Evolutionary conservation across 345 rosid genomes (phyloP).

Genomic region (Linum lewisii): DNA sequence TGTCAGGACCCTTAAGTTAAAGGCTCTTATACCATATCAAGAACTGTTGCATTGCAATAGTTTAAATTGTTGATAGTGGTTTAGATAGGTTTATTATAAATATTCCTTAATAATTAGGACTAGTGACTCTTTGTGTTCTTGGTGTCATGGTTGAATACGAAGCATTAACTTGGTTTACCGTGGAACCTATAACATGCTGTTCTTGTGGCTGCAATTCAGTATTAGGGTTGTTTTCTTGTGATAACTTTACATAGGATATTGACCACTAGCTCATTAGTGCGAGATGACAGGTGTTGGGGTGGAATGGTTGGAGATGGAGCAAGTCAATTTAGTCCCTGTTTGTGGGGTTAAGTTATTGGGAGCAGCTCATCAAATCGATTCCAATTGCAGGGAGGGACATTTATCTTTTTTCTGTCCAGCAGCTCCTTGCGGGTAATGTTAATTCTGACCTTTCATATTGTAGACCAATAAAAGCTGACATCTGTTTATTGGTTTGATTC

Average conservation of each 20-base stretch:
- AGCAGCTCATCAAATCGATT: conserved; percentile 84
- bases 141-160: not conserved
- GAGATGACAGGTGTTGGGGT: conserved; percentile 99
- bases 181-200: not conserved
- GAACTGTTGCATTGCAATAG: too few relatives aligned
- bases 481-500: not conserved
- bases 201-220: not conserved
- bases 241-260: conserved; percentile 23
- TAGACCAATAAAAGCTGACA: not conserved
- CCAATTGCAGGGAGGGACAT: conserved; percentile 93
- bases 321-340: conserved; percentile 84
- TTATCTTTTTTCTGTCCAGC: conserved; percentile 76
- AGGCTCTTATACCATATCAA: too few relatives aligned
- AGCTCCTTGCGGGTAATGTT: conserved; percentile 93
- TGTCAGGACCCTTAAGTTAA: too few relatives aligned
- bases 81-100: too few relatives aligned
- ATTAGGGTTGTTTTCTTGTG: not conserved
- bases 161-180: not conserved
- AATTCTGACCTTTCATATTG: not conserved
- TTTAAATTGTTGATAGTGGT: not conserved
- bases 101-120: not conserved
- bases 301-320: conserved; percentile 98
- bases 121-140: not conserved
- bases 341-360: conserved; percentile 96
- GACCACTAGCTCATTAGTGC: conserved; percentile 56